Evolutionary conservation across 148 eudicot genomes (phyloP), one percentile per base, ranked within the genome.

Genomic region (Linanthus parryae): DNA sequence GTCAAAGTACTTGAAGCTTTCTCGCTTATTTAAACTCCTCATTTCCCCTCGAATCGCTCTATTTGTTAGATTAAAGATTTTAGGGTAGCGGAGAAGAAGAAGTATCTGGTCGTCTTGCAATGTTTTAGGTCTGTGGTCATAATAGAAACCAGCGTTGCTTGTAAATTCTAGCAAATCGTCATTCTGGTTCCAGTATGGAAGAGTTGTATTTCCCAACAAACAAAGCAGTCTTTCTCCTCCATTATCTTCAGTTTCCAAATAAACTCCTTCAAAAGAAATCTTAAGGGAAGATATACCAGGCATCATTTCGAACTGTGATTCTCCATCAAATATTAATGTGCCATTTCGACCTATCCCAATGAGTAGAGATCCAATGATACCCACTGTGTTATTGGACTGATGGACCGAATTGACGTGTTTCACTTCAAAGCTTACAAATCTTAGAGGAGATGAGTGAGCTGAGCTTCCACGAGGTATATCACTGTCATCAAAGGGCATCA

Each of bases 41-140:
- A 71, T 35, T 35, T 65, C 65, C 14, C 67, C 75, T 3, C 16
- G 35, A 20, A 59, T 59, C n/a, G 38, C 54, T 8, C 55, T 45
- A 3, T 38, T 45, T 3, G 59, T 38, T 29, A 55, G 36, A 45
- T 8, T 56, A 24, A 31, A 28, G 3, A 18, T 30, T 15, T 44
- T 29, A 9, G 67, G 75, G 58, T 60, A 71, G 17, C 49, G 22
- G 36, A 71, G 62, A 60, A 49, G 25, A 44, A 65, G 65, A 36
- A 60, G 1, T 7, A 71, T 50, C 17, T 62, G 55, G 36, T 71
- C 62, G 31, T 65, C 38, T 38, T 56, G 33, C 41, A 16, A 0
- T 20, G 42, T 2, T 3, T 3, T 5, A 37, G 51, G 36, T 26
- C 23, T n/a, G 5, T 3, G 13, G 3, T 18, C 48, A 22, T 39